Evolutionary conservation across 441 rosid species (phyloP), one percentile per base, ranked within the genome.

Genomic region (Populus hybrid): DNA sequence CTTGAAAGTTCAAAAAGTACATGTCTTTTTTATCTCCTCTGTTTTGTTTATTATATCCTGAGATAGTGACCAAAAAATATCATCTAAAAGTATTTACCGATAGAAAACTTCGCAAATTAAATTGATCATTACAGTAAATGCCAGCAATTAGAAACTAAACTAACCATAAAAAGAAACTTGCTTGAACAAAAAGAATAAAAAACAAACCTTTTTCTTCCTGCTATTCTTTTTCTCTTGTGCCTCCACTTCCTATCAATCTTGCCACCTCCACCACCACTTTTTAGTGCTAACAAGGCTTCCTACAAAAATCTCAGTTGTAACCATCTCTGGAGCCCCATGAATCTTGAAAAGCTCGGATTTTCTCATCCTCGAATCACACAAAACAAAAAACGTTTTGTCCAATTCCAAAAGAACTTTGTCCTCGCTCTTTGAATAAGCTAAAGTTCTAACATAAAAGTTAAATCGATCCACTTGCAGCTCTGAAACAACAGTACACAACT

Each of bases 261-360:
- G 10, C 36, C 28, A 59, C 38, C 69, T 76, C 42, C 42, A 38
- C 26, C 8, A 21, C 20, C 16, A 23, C 24, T 42, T 16, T 35
- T 9, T 10, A 77, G 76, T 21, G 77, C 26, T 68, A 71, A 83
- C 29, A 59, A 80, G 83, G 78, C 82, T 79, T 56, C 76, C 73
- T 10, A 53, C 74, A 56, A 59, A 79, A 69, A 76, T 56, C n/a
- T 38, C 28, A 9, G 70, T 72, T 16, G 6, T 53, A 74, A 71
- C 71, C 0, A 72, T 71, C 68, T 29, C 72, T 1, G 61, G 64
- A 4, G 40, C 31, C 71, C 33, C 73, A 56, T 11, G 42, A 16
- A 69, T 69, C 28, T 59, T 35, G 61, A 77, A 56, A 40, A 24
- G 59, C 76, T 77, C 72, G 67, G 63, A 26, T 26, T 28, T 65